Base-by-base conservation (phyloP, 306 rosid genomes). In the Macrotyloma uniflorum region DNA sequence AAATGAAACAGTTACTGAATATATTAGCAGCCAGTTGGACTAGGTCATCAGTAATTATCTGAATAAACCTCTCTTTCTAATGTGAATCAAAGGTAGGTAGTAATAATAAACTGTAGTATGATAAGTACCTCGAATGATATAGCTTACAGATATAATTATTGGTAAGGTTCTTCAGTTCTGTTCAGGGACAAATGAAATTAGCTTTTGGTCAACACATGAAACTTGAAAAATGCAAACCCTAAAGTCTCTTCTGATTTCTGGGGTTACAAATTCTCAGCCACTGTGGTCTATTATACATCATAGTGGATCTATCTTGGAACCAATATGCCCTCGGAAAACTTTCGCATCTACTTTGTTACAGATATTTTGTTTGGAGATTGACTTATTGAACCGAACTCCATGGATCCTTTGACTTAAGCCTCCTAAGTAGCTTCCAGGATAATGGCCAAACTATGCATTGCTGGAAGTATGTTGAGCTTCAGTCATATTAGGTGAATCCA, bases 151-250 rank as follows among this genome's bases (percentile, higher is more conserved):
- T 40, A 67, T 68, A 63, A 61, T 58, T 53, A 65, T 73, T 36
- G 61, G 12, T 49, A 50, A 78, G 53, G 69, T 26, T 45, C 62
- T 61, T 58, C 68, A 58, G 64, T 51, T 70, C 20, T 36, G 38
- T 36, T 26, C 45, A 74, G 78, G 70, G 45, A 59, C 53, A 80
- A 20, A 76, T 63, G 68, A 71, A 75, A 79, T 70, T 66, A 49
- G 75, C 83, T 68, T 79, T 72, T 71, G 73, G 84, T 66, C 67
- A 32, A 77, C 49, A 23, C 50, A 68, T 75, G 55, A 62, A 77
- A 80, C 54, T 63, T 70, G 67, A 54, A 77, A 73, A 47, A 36
- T 69, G 19, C 79, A 35, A 57, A 86, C 67, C 11, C 40, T 20
- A 24, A 32, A 51, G n/a, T 83, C 64, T 68, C 64, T 22, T 69